phyloP scores from a whole-genome alignment of 2,329 filamentous ascomycete genomes.

The Trichocomaceae sp. region DNA sequence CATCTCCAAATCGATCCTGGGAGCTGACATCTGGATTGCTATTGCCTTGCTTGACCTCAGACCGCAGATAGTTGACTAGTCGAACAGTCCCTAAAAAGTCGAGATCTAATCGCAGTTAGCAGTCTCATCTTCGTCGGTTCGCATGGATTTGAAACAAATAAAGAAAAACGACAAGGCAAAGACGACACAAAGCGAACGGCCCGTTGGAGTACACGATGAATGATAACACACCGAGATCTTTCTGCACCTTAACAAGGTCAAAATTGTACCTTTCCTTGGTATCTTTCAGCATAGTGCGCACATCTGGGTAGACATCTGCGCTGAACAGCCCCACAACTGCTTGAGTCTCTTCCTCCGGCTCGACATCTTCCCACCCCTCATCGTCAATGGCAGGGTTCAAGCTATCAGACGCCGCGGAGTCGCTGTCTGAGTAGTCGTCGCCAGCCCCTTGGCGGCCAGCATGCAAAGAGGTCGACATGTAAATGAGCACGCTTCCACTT shows the following conservation, averaged over 20 bases:
- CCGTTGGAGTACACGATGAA: constrained; percentile 9
- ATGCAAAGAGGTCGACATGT: constrained; percentile 11
- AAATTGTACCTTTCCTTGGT: constrained; percentile 61
- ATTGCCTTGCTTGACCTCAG: constrained; percentile 43
- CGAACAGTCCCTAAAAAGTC: constrained; percentile 70
- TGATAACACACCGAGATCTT: constrained; percentile 41
- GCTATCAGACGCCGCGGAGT: constrained; percentile 18
- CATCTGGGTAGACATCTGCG: constrained; percentile 58
- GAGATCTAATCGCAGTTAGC: constrained; percentile 41
- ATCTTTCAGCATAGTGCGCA: constrained; percentile 59
- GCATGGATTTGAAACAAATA: not conserved
- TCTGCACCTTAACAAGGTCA: constrained; percentile 58
- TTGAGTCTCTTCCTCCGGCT: constrained; percentile 58
- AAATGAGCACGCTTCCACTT: not conserved
- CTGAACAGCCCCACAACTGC: constrained; percentile 63
- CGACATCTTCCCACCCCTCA: constrained; percentile 53
- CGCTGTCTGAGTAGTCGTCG: constrained; percentile 17
- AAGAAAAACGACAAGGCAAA: constrained; percentile 6
- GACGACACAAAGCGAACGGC: not conserved
- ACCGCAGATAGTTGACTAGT: constrained; percentile 62
- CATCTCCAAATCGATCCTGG: constrained; percentile 61
- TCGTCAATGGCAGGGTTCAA: constrained; percentile 45
- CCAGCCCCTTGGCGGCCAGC: constrained; percentile 3
- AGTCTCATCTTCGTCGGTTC: constrained; percentile 13
- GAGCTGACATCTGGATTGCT: constrained; percentile 52